Percentiles rank a stretch among this genome's conserved stretches.
phyloP scores from a whole-genome alignment of 139 green algal species.

The Chlamydomonas schloesseri region DNA sequence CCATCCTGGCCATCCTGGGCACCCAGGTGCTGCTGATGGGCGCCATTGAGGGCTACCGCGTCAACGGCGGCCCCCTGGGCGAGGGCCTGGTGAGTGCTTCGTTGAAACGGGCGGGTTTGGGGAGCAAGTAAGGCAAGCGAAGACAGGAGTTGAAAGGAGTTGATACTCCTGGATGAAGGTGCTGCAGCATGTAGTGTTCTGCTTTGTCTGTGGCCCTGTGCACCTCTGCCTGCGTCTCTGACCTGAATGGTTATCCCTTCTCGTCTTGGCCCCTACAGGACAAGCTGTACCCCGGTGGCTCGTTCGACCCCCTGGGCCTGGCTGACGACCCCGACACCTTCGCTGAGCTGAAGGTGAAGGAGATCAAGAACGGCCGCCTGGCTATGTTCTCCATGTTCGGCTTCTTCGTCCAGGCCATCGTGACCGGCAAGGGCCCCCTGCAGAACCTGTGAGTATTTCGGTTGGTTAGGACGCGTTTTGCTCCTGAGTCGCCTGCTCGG shows the following conservation, averaged over 20 bases:
- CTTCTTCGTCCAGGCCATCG: conserved; percentile 85
- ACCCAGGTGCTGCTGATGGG: conserved; percentile 92
- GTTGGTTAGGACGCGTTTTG: no score
- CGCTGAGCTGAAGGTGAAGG: conserved; percentile 93
- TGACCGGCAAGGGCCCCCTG: conserved; percentile 54
- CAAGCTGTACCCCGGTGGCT: conserved; percentile 65
- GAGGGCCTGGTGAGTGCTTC: conserved; percentile 64
- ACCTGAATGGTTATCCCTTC: neutral
- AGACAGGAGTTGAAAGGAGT: no score
- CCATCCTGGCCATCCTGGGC: conserved; percentile 89
- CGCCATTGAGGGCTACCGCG: conserved; percentile 86
- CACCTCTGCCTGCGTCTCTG: no score
- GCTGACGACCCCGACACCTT: conserved; percentile 94
- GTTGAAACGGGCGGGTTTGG: neutral
- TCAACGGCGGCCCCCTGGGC: conserved; percentile 75
- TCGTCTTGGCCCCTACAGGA: conserved; percentile 22
- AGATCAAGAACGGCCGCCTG: conserved; percentile 95
- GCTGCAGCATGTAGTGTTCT: no score
- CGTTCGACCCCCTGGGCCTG: conserved; percentile 92
- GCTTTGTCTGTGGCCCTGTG: no score
- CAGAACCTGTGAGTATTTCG: conserved; percentile 58
- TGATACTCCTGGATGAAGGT: no score
- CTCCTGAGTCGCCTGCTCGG: no score
- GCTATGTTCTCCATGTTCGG: conserved; percentile 85
- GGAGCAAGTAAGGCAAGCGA: no score